A percentile compares a stretch with the other conserved stretches of the same genome.
Conservation (phyloP, 768 basidiomycete genomes). For the Russula sp. region DNA sequence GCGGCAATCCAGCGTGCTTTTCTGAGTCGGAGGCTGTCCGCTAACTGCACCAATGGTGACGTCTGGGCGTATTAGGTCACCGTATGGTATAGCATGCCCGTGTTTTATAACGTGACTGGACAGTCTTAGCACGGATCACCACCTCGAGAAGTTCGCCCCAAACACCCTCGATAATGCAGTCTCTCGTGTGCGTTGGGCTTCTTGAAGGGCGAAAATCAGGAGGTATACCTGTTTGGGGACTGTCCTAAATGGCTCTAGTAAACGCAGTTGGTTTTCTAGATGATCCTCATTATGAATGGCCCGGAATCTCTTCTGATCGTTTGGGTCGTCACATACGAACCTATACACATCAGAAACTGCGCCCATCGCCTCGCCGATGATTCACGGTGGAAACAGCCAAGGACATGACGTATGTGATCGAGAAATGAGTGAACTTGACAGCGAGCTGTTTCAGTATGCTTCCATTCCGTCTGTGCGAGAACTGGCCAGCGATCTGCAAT, state of each 20-base stretch:
- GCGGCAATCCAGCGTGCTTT: not conserved
- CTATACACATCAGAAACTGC: not conserved
- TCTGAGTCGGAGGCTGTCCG: not conserved
- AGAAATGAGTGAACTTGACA: not conserved
- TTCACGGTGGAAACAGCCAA: not conserved
- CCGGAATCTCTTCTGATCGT: not conserved
- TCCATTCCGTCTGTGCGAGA: not conserved
- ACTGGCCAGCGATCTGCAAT: not conserved
- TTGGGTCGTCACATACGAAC: not conserved
- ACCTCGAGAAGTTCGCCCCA: not conserved
- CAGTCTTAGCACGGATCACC: not conserved
- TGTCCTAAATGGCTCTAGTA: too few relatives aligned
- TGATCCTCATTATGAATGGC: not conserved
- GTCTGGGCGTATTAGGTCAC: too few relatives aligned
- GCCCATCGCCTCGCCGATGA: not conserved
- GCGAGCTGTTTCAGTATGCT: not conserved
- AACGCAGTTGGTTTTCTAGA: too few relatives aligned
- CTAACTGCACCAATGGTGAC: too few relatives aligned
- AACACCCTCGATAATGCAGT: not conserved
- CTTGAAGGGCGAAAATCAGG: not conserved
- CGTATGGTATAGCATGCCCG: not conserved
- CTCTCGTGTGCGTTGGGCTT: not conserved
- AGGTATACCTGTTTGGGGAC: too few relatives aligned
- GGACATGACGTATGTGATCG: constrained; percentile 5
- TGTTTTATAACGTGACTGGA: not conserved